Percentiles rank a stretch among this genome's conserved stretches.
Evolutionary conservation across 1,284 basidiomycete genomes (phyloP).

Genomic region (Flammula alnicola): DNA sequence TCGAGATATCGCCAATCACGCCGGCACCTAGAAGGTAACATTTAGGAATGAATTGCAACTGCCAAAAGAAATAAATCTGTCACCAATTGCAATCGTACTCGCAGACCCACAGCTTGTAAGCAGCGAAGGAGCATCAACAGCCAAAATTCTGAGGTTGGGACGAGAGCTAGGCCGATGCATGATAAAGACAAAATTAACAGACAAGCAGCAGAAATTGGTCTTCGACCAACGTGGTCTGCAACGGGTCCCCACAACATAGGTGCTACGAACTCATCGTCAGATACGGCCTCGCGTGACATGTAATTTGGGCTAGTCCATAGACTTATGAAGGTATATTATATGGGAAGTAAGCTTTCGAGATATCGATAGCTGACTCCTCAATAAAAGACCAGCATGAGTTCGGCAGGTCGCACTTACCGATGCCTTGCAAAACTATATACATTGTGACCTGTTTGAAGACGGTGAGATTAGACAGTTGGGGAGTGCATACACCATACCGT

Average conservation of each 20-base stretch:
- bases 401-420: constrained; percentile 50
- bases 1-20: constrained; percentile 62
- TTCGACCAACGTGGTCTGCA: constrained; percentile 59
- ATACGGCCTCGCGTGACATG: no score
- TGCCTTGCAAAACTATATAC: constrained; percentile 79
- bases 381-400: not conserved
- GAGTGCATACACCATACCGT: no score
- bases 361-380: not conserved
- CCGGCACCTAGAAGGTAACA: constrained; percentile 47
- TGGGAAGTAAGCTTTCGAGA: not conserved
- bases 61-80: constrained; percentile 3
- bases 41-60: not conserved
- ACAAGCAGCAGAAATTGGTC: constrained; percentile 58
- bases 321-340: constrained; percentile 1
- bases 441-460: constrained; percentile 57
- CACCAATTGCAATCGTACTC: constrained; percentile 61
- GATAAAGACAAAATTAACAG: constrained; percentile 55
- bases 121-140: constrained; percentile 60
- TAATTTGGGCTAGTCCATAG: no score
- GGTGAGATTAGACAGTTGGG: not conserved
- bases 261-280: constrained; percentile 36
- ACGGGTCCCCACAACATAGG: constrained; percentile 68
- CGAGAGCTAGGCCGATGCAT: constrained; percentile 63
- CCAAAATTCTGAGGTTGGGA: constrained; percentile 62
- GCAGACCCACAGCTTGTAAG: constrained; percentile 65